phyloP scores from a whole-genome alignment of 805 yeast species.

The Yamadazyma laniorum region DNA sequence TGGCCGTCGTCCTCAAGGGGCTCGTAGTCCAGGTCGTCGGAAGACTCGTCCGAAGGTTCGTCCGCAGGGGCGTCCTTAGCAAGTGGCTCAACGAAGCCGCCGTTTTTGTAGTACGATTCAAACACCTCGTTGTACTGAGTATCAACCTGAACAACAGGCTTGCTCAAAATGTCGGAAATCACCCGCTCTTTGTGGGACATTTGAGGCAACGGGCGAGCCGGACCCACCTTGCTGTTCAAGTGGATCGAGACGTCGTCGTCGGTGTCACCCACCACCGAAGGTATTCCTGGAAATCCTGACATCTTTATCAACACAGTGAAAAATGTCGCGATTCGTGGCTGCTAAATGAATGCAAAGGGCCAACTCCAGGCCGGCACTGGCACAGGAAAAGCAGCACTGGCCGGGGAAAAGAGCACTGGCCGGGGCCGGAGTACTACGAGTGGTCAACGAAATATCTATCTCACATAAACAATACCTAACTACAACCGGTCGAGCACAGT shows the following conservation, averaged over 20 bases:
- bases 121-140: conserved; percentile 10
- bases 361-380: no score
- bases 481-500: conserved; percentile 23
- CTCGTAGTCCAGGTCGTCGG: conserved; percentile 10
- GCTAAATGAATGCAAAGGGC: background rate
- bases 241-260: conserved; percentile 45
- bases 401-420: no score
- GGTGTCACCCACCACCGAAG: conserved; percentile 36
- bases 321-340: background rate
- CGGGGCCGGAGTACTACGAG: no score
- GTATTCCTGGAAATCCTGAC: conserved; percentile 35
- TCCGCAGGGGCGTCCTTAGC: background rate
- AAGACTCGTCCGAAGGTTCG: background rate
- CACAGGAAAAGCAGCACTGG: no score
- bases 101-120: conserved; percentile 6
- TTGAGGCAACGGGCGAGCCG: conserved; percentile 31
- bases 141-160: conserved; percentile 1
- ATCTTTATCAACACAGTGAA: conserved; percentile 4
- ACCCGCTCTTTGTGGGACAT: conserved; percentile 7
- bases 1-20: conserved; percentile 10
- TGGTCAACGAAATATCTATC: no score
- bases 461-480: background rate
- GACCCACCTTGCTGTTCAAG: conserved; percentile 35
- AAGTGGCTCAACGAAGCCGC: conserved; percentile 4
- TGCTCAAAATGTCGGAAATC: conserved; percentile 6